Conservation (phyloP, 2,329 filamentous ascomycete species). For the Neonectria hederae region DNA sequence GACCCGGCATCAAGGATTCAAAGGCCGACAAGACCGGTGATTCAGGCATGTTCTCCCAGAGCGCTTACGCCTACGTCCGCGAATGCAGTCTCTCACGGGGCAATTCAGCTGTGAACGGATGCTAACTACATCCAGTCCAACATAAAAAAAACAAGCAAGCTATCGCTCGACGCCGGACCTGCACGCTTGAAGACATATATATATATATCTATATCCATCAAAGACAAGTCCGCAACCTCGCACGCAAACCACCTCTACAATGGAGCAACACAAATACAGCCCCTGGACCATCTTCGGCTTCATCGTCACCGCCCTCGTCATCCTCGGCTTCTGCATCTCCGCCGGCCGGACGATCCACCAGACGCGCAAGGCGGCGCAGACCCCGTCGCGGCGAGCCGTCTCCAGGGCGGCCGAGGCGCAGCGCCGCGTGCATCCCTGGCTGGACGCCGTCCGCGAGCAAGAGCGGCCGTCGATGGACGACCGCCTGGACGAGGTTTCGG, state of each 20-base stretch:
- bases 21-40: neutral
- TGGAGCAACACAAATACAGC: conserved; percentile 3
- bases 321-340: conserved; percentile 14
- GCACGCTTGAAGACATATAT: neutral
- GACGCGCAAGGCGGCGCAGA: neutral
- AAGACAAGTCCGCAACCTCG: neutral
- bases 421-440: conserved; percentile 3
- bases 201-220: too few relatives aligned
- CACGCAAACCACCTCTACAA: neutral
- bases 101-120: neutral
- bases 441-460: conserved; percentile 10
- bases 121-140: neutral
- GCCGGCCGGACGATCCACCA: neutral
- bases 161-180: neutral
- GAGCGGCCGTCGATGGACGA: neutral
- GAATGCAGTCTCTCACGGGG: neutral
- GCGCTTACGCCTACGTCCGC: neutral
- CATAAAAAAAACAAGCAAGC: neutral
- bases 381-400: neutral
- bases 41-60: neutral
- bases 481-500: neutral
- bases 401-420: neutral
- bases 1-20: neutral
- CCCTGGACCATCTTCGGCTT: neutral
- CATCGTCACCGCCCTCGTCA: conserved; percentile 3